Evolutionary conservation across 345 rosid genomes (phyloP).

Genomic region (Dipteronia sinensis): DNA sequence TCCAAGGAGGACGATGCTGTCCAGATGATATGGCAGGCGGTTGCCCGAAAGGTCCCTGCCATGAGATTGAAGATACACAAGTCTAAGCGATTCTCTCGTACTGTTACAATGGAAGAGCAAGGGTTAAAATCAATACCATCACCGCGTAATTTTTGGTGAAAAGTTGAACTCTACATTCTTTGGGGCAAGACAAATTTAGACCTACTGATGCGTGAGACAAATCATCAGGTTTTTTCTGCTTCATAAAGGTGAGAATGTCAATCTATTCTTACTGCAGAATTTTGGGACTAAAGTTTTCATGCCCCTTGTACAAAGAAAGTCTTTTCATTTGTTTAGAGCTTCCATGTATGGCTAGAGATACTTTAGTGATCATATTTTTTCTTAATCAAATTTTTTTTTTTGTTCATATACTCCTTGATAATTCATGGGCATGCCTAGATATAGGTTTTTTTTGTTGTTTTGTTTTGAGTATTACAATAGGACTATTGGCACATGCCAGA

Average conservation of each 20-base stretch:
- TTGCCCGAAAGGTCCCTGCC: slow-evolving; percentile 72
- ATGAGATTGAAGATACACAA: slow-evolving; percentile 64
- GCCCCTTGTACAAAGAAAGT: slow-evolving; percentile 21
- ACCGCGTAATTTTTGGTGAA: slow-evolving; percentile 63
- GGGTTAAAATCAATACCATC: slow-evolving; percentile 35
- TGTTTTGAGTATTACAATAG: too few species aligned
- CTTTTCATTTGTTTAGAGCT: slow-evolving; percentile 6
- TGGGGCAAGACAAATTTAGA: slow-evolving; percentile 12
- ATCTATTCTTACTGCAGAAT: slow-evolving; percentile 16
- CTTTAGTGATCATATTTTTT: slow-evolving; percentile 1
- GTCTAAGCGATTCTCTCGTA: slow-evolving; percentile 51
- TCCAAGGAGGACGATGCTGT: slow-evolving; percentile 67
- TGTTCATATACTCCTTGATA: not conserved
- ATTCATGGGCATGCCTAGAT: not conserved
- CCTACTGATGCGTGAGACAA: not conserved
- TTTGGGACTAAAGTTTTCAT: slow-evolving; percentile 5
- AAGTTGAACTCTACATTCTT: not conserved
- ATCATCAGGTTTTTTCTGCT: not conserved
- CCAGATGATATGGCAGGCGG: slow-evolving; percentile 92
- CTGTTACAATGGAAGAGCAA: slow-evolving; percentile 18
- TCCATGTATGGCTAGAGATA: slow-evolving; percentile 2
- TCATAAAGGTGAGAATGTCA: slow-evolving; percentile 23
- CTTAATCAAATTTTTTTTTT: too few species aligned
- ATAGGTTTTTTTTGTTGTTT: too few species aligned
- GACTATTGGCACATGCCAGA: too few species aligned